Conservation (phyloP, 257 asterid genomes). For the Solanum chmielewskii region DNA sequence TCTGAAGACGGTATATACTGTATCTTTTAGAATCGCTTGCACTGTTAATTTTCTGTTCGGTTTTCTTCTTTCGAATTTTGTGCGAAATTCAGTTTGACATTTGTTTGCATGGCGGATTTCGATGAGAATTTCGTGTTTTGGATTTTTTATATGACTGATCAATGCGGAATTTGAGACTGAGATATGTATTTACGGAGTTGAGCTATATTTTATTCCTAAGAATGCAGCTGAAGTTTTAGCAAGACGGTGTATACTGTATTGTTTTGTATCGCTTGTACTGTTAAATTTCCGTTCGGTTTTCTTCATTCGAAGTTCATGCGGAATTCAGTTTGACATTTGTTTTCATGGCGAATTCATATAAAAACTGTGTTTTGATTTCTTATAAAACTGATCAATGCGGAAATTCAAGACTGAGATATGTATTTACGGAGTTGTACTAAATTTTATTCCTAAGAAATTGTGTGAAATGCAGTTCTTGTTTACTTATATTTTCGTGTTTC, state of each 20-base stretch:
- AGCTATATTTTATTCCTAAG: background rate
- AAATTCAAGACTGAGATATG: background rate
- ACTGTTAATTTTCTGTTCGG: background rate
- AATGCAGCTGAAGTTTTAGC: background rate
- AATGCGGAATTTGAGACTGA: background rate
- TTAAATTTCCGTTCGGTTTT: background rate
- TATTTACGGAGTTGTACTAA: background rate
- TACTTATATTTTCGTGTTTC: background rate
- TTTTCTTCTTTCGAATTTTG: background rate
- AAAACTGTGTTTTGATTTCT: background rate
- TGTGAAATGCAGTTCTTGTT: background rate
- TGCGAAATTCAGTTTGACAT: background rate
- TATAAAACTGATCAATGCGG: background rate
- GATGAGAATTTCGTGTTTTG: background rate
- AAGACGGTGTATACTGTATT: background rate
- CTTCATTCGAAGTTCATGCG: background rate
- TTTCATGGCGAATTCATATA: background rate
- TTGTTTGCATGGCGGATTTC: background rate
- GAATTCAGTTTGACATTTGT: background rate
- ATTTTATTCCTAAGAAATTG: background rate
- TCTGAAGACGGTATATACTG: conserved; percentile 23
- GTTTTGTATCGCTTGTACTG: background rate
- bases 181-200: background rate
- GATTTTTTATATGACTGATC: background rate
- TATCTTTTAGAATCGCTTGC: background rate